Conservation (phyloP, 805 yeast genomes). For the Hanseniaspora mollemarum region DNA sequence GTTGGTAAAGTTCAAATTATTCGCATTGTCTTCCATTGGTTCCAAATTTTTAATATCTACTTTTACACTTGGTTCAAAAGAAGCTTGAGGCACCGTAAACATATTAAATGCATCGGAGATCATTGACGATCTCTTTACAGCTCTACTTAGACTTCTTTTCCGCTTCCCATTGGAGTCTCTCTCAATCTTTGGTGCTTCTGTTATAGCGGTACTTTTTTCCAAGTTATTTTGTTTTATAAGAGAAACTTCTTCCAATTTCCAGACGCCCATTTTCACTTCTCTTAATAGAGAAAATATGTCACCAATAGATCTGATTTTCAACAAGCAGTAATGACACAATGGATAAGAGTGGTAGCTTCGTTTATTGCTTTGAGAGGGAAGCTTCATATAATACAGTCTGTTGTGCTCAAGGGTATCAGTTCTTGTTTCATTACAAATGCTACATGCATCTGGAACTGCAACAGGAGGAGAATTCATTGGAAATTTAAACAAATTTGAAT, state of each 20-base stretch:
- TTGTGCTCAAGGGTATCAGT: slow-evolving; percentile 63
- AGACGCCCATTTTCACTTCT: slow-evolving; percentile 46
- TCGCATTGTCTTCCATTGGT: background rate
- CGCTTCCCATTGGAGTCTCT: background rate
- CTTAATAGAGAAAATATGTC: slow-evolving; percentile 72
- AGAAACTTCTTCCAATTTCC: slow-evolving; percentile 42
- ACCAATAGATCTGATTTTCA: slow-evolving; percentile 68
- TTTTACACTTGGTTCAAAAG: slow-evolving; percentile 2
- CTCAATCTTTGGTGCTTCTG: background rate
- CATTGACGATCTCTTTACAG: slow-evolving; percentile 12
- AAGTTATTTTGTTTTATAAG: slow-evolving; percentile 17
- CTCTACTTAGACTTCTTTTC: slow-evolving; percentile 14
- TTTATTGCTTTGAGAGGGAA: slow-evolving; percentile 27
- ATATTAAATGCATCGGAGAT: slow-evolving; percentile 19
- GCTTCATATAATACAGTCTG: slow-evolving; percentile 57
- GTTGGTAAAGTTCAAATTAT: slow-evolving; percentile 21
- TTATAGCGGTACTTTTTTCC: slow-evolving; percentile 7
- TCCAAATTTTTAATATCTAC: background rate
- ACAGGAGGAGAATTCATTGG: slow-evolving; percentile 50
- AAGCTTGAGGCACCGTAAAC: slow-evolving; percentile 9
- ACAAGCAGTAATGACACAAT: slow-evolving; percentile 70
- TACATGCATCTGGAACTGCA: slow-evolving; percentile 64
- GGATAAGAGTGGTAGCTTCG: slow-evolving; percentile 39
- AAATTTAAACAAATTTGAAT: slow-evolving; percentile 34
- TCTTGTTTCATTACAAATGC: slow-evolving; percentile 73